Evolutionary conservation across 1,139 yeast species (phyloP).

Genomic region (Pichia sp.): DNA sequence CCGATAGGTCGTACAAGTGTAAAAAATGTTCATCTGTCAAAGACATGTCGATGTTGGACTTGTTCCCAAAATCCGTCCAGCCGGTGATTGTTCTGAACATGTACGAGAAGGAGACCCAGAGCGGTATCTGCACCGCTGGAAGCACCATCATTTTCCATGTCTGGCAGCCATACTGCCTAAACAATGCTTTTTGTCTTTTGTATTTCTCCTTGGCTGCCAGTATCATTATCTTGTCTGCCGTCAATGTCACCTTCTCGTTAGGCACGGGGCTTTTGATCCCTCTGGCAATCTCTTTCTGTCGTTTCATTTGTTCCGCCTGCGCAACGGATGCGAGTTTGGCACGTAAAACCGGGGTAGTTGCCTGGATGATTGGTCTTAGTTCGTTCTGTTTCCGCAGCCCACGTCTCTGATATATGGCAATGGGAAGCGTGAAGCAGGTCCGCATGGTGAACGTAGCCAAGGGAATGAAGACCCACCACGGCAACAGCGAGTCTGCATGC

Average conservation of each 20-base stretch:
- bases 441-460: conserved; percentile 63
- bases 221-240: conserved; percentile 72
- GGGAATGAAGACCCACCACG: conserved; percentile 86
- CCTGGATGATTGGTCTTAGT: conserved; percentile 62
- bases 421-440: conserved; percentile 65
- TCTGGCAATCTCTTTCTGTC: not conserved
- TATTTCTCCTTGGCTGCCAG: conserved; percentile 74
- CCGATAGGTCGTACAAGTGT: conserved; percentile 57
- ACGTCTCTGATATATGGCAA: conserved; percentile 67
- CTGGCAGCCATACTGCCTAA: conserved; percentile 63
- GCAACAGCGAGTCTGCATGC: conserved; percentile 57
- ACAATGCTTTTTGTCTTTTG: conserved; percentile 65
- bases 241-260: conserved; percentile 42
- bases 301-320: conserved; percentile 32
- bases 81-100: conserved; percentile 76
- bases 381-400: conserved; percentile 68
- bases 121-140: conserved; percentile 79
- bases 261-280: conserved; percentile 15
- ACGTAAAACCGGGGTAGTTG: conserved; percentile 71
- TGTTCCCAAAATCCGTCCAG: conserved; percentile 52
- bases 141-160: conserved; percentile 70
- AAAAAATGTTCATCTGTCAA: conserved; percentile 52
- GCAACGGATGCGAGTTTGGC: conserved; percentile 64
- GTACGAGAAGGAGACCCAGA: conserved; percentile 79
- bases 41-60: conserved; percentile 45